Evolutionary conservation across 495 filamentous ascomycete genomes (phyloP), one percentile per base, ranked within the genome.

Genomic region (Talaromyces stipitatus): DNA sequence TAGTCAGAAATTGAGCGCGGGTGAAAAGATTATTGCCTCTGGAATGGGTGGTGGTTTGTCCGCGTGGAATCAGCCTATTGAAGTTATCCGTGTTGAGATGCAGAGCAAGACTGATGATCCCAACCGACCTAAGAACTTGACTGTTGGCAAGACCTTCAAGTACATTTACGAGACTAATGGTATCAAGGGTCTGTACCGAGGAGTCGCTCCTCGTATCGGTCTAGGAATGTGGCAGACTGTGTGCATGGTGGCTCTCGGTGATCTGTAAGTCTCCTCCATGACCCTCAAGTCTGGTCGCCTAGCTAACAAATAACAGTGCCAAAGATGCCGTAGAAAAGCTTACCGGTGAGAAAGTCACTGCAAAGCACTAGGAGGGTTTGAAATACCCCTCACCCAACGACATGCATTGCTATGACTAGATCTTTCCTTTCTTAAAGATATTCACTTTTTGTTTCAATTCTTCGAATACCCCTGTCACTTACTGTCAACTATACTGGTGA

Each of bases 81-180:
- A 98, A 83, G 94, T 98, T 68, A 96, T 98, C 71, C 89, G 94
- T 62, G 94, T 98, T 58, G 94, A 98, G 82, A 97, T 98, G 95
- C 94, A 98, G 83, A 92, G 88, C 78, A 97, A 96, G 85, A 97
- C 88, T 59, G 89, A 85, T 57, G 94, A 98, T 66, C 92, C 94
- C 54, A 97, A 97, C 76, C 89, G 94, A 24, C 94, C 94, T 54
- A 95, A 95, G 84, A 98, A 98, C 73, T 82, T 98, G 84, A 97
- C 91, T 56, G 95, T 98, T 53, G 89, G 85, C 58, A 96, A 88
- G 76, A 87, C 94, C 47, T 85, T 90, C 74, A 87, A 78, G 69
- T 98, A 98, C 70, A 96, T 98, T 68, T 98, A 98, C 75, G 64
- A 82, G 59, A 79, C 75, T 60, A 97, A 95, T 68, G 94, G 94